Percentiles rank a stretch among this genome's conserved stretches.
Conservation (phyloP, 2,329 filamentous ascomycete genomes). For the Exophiala lecanii-corni region DNA sequence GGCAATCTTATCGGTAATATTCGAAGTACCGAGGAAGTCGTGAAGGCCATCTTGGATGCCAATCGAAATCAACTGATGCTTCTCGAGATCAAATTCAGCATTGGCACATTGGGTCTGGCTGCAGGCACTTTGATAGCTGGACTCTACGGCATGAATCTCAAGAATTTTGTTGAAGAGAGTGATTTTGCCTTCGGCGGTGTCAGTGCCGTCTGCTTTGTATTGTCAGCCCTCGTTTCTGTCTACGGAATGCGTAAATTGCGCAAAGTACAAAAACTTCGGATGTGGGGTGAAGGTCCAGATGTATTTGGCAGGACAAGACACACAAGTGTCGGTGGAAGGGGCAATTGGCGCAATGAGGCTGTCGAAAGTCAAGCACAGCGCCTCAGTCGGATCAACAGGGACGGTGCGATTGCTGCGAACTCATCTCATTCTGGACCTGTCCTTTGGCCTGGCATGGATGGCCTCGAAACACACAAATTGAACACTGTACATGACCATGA, state of each 20-base stretch:
- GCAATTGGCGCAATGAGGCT: slow-evolving; percentile 42
- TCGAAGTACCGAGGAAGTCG: slow-evolving; percentile 95
- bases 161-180: slow-evolving; percentile 96
- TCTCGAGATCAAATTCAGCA: slow-evolving; percentile 91
- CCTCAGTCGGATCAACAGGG: slow-evolving; percentile 34
- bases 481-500: slow-evolving; percentile 6
- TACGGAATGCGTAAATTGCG: slow-evolving; percentile 81
- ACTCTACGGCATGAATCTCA: slow-evolving; percentile 99
- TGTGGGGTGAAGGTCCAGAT: slow-evolving; percentile 62
- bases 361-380: slow-evolving; percentile 37
- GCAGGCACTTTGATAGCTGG: slow-evolving; percentile 93
- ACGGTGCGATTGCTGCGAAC: slow-evolving; percentile 8
- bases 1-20: slow-evolving; percentile 92
- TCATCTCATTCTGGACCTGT: slow-evolving; percentile 20
- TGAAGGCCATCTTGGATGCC: slow-evolving; percentile 93
- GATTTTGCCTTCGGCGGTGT: slow-evolving; percentile 78
- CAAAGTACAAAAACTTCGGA: slow-evolving; percentile 80
- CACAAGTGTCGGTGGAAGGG: slow-evolving; percentile 22
- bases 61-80: slow-evolving; percentile 98
- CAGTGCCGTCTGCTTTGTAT: slow-evolving; percentile 63
- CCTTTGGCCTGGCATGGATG: slow-evolving; percentile 29
- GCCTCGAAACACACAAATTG: slow-evolving; percentile 25
- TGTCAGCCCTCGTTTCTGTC: slow-evolving; percentile 72
- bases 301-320: slow-evolving; percentile 25
- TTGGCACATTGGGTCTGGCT: slow-evolving; percentile 88